phyloP scores from a whole-genome alignment of 2,329 filamentous ascomycete genomes.

The Arthrinium phaeospermum region DNA sequence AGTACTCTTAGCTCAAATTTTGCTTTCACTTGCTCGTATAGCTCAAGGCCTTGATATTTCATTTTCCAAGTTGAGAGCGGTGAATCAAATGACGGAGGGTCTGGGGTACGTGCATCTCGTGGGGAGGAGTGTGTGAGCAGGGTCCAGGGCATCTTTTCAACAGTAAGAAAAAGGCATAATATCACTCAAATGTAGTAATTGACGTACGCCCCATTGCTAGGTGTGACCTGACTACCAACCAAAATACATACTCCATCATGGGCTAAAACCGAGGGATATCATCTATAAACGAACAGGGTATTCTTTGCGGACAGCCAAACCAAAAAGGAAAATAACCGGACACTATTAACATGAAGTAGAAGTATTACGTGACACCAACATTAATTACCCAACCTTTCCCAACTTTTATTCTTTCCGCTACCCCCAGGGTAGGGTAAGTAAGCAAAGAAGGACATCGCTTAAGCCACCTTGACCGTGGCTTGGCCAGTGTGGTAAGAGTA shows the following conservation, averaged over 20 bases:
- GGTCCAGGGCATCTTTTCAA: neutral
- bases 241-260: slow-evolving; percentile 11
- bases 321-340: neutral
- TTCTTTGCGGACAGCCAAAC: slow-evolving; percentile 10
- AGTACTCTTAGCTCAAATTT: too few relatives aligned
- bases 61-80: too few relatives aligned
- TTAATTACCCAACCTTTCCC: neutral
- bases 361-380: neutral
- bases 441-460: neutral
- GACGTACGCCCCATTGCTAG: neutral
- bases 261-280: slow-evolving; percentile 14
- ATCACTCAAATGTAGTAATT: neutral
- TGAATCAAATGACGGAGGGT: too few relatives aligned
- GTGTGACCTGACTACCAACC: neutral
- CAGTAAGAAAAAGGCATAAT: neutral
- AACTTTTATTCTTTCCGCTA: neutral
- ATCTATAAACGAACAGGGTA: slow-evolving; percentile 12
- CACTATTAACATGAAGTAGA: neutral
- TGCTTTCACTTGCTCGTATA: too few relatives aligned
- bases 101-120: too few relatives aligned
- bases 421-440: neutral
- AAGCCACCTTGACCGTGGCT: slow-evolving; percentile 3
- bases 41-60: too few relatives aligned
- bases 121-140: too few relatives aligned
- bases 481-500: slow-evolving; percentile 18